Conservation (phyloP, 371 early-diverging fungal species). For the Zopfochytrium polystomum region DNA sequence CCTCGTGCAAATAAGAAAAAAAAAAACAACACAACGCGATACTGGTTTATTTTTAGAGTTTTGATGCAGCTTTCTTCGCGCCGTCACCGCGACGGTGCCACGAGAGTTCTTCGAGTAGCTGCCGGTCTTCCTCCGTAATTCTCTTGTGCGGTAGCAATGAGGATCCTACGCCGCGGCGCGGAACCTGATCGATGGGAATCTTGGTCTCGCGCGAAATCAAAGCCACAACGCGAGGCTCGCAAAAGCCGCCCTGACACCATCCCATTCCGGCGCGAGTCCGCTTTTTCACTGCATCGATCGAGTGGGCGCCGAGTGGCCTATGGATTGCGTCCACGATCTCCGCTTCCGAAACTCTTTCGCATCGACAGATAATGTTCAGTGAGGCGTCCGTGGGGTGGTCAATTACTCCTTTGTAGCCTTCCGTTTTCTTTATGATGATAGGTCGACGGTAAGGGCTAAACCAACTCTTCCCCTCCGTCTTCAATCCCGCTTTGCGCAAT, state of each 20-base stretch:
- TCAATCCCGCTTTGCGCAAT: conserved; percentile 12
- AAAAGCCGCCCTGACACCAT: conserved; percentile 43
- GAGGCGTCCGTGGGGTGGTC: conserved; percentile 33
- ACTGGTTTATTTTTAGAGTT: too few species aligned
- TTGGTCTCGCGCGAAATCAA: conserved; percentile 36
- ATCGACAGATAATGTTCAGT: conserved; percentile 44
- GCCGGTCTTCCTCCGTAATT: conserved; percentile 38
- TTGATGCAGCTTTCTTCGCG: not conserved
- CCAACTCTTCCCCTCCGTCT: conserved; percentile 8
- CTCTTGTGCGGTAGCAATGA: conserved; percentile 40
- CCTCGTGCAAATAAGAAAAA: too few species aligned
- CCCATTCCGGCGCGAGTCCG: conserved; percentile 50
- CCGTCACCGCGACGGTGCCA: not conserved
- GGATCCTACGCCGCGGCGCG: conserved; percentile 30
- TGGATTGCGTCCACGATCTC: conserved; percentile 45
- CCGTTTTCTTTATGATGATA: conserved; percentile 33
- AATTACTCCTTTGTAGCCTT: conserved; percentile 23
- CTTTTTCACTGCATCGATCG: conserved; percentile 41
- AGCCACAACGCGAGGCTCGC: conserved; percentile 29
- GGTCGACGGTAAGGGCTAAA: conserved; percentile 36
- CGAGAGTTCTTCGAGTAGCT: conserved; percentile 33
- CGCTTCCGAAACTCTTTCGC: conserved; percentile 43
- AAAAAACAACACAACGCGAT: too few species aligned
- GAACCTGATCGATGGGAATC: conserved; percentile 29
- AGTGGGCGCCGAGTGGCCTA: conserved; percentile 36